Evolutionary conservation across 2,329 filamentous ascomycete genomes (phyloP).

Genomic region (Helotiales sp.): DNA sequence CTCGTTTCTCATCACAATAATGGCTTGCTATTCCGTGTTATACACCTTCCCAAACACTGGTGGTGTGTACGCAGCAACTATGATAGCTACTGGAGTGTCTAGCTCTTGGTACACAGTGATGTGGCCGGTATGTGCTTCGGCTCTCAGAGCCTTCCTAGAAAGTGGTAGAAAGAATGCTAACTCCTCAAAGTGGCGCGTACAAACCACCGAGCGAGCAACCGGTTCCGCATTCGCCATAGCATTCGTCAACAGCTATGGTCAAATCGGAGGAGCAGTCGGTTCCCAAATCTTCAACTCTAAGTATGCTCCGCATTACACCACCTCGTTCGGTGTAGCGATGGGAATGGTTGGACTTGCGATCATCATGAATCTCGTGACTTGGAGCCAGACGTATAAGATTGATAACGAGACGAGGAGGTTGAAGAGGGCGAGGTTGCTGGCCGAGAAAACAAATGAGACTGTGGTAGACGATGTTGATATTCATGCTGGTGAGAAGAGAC

Average conservation of each 20-base stretch:
- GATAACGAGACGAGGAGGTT: constrained; percentile 46
- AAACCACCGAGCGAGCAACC: constrained; percentile 46
- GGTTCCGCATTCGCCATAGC: constrained; percentile 51
- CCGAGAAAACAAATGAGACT: constrained; percentile 41
- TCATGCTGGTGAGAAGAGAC: not conserved
- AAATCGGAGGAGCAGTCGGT: constrained; percentile 49
- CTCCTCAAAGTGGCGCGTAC: constrained; percentile 53
- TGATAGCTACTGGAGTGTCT: constrained; percentile 42
- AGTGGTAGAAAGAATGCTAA: too few relatives aligned
- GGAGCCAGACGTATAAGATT: constrained; percentile 46
- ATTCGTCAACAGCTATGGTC: constrained; percentile 51
- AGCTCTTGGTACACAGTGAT: constrained; percentile 48
- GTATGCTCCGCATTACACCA: constrained; percentile 47
- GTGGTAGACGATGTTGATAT: constrained; percentile 43
- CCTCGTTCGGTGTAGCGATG: constrained; percentile 37
- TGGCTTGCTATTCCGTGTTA: constrained; percentile 46
- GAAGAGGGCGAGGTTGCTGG: constrained; percentile 42
- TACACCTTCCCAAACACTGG: constrained; percentile 46
- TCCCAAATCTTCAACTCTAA: constrained; percentile 46
- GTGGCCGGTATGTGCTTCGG: too few relatives aligned
- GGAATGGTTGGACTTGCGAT: constrained; percentile 45
- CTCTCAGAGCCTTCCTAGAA: too few relatives aligned
- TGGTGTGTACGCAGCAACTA: constrained; percentile 43
- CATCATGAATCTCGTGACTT: constrained; percentile 42
- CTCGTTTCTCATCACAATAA: constrained; percentile 42